phyloP scores from a whole-genome alignment of 2,329 filamentous ascomycete genomes.

The Hypoxylon sp. region DNA sequence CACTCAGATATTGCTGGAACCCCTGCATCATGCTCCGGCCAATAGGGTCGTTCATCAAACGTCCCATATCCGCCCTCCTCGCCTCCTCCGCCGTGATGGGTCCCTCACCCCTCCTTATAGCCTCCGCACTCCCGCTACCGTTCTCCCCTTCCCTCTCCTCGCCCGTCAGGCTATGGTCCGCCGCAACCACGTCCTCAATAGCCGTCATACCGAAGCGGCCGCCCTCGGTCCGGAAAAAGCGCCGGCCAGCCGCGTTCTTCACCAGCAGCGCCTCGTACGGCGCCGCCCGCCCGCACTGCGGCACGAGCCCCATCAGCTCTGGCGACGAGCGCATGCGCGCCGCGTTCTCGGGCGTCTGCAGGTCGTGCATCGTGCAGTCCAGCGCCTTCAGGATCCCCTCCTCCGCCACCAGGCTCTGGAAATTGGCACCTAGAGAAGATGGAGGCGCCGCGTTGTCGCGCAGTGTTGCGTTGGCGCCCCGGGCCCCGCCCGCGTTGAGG shows the following conservation, averaged over 20 bases:
- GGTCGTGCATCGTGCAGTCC: conserved; percentile 34
- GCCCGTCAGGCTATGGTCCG: conserved; percentile 18
- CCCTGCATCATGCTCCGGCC: conserved; percentile 30
- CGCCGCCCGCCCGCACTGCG: conserved; percentile 26
- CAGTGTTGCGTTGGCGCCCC: neutral
- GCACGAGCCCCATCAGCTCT: conserved; percentile 31
- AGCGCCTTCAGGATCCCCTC: conserved; percentile 39
- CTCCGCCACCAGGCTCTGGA: conserved; percentile 44
- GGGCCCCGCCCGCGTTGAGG: conserved; percentile 29
- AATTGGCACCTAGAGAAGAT: conserved; percentile 18
- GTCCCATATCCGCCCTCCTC: conserved; percentile 24
- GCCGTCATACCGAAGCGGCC: conserved; percentile 48
- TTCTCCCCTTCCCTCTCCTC: conserved; percentile 12
- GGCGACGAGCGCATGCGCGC: conserved; percentile 33
- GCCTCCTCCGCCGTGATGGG: neutral
- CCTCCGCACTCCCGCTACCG: neutral
- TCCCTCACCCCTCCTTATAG: neutral
- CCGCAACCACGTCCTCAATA: conserved; percentile 43
- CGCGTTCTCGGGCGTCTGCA: conserved; percentile 35
- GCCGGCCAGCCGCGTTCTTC: conserved; percentile 31
- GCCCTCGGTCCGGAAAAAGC: conserved; percentile 46
- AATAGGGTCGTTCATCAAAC: conserved; percentile 39
- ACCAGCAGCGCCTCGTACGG: conserved; percentile 35
- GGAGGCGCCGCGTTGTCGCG: conserved; percentile 8
- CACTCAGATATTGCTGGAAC: conserved; percentile 38